These are phyloP conservation scores for Orbilia quercus DNA, from an alignment of 2,329 filamentous ascomycete species.

Conservation along the genomic window DNA sequence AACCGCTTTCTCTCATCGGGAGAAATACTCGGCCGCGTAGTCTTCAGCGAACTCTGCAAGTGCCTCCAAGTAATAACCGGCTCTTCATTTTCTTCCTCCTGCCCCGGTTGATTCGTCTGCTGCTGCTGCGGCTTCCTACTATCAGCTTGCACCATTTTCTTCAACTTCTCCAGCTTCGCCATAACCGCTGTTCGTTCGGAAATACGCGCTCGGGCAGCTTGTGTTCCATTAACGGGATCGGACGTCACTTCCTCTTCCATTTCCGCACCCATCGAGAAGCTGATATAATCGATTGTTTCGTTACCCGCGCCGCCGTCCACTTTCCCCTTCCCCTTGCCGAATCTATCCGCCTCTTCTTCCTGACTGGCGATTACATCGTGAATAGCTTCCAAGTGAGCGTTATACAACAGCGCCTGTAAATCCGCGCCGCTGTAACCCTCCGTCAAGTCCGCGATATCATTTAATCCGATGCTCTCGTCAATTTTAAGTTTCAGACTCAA, in stretches of 20 bases:
- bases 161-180: conserved; percentile 84
- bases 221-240: conserved; percentile 61
- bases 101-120: conserved; percentile 54
- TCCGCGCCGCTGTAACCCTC: conserved; percentile 95
- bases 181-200: conserved; percentile 82
- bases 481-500: conserved; percentile 78
- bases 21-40: conserved; percentile 84
- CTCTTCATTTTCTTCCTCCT: conserved; percentile 67
- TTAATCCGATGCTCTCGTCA: conserved; percentile 69
- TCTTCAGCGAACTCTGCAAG: conserved; percentile 78
- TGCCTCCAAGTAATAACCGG: conserved; percentile 88
- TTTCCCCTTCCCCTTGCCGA: conserved; percentile 61
- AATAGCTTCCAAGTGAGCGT: conserved; percentile 95
- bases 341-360: conserved; percentile 62
- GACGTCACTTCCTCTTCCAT: conserved; percentile 62
- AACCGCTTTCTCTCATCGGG: conserved; percentile 79
- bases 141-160: conserved; percentile 63
- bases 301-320: conserved; percentile 62
- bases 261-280: conserved; percentile 43
- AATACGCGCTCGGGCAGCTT: conserved; percentile 68
- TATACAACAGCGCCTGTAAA: conserved; percentile 92
- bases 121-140: conserved; percentile 14
- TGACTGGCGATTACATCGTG: conserved; percentile 85
- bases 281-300: conserved; percentile 59
- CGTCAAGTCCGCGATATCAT: conserved; percentile 81